phyloP scores from a whole-genome alignment of 768 basidiomycete species.

The Galerina marginata region DNA sequence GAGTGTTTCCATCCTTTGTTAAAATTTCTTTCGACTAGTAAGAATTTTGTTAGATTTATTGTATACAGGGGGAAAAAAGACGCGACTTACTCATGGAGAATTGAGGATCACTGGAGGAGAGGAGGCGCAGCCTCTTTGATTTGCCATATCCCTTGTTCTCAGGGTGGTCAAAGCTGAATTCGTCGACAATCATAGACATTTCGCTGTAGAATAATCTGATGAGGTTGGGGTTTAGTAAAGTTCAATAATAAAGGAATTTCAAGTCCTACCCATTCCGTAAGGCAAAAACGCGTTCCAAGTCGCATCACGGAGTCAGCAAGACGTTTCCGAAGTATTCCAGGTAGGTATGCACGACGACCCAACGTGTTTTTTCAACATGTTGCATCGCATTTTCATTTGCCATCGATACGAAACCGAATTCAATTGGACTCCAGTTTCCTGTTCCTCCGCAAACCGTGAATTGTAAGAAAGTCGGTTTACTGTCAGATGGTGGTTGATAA shows the following conservation, averaged over 20 bases:
- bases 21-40: constrained; percentile 55
- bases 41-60: background rate
- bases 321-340: background rate
- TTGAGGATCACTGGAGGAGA: constrained; percentile 39
- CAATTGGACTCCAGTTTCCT: background rate
- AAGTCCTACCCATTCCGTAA: background rate
- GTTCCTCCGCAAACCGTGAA: background rate
- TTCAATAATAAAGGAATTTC: constrained; percentile 2
- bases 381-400: constrained; percentile 1
- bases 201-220: constrained; percentile 14
- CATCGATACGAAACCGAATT: background rate
- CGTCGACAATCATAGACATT: constrained; percentile 38
- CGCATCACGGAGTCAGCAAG: constrained; percentile 8
- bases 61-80: background rate
- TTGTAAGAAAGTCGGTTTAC: background rate
- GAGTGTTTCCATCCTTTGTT: constrained; percentile 61
- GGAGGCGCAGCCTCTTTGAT: constrained; percentile 46
- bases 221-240: background rate
- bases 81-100: constrained; percentile 46
- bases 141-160: constrained; percentile 43
- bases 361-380: constrained; percentile 4
- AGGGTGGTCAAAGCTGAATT: constrained; percentile 50
- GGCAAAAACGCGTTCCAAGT: background rate
- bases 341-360: constrained; percentile 3
- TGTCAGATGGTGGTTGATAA: too few species aligned